phyloP scores from a whole-genome alignment of 768 basidiomycete species.

The Suillus discolor region DNA sequence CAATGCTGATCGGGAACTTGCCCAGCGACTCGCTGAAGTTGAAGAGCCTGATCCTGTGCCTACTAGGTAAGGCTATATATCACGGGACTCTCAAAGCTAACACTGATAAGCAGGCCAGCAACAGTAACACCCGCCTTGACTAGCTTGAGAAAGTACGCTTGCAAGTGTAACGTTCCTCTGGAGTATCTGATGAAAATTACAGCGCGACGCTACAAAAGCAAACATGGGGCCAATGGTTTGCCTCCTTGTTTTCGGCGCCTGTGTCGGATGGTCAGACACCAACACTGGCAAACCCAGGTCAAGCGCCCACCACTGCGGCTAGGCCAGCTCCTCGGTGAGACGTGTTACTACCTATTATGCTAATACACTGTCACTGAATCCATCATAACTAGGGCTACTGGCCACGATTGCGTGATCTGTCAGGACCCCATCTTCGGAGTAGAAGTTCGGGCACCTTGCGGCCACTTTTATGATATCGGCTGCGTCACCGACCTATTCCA shows the following conservation, averaged over 20 bases:
- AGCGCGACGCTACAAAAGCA: neutral
- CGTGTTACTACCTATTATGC: neutral
- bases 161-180: neutral
- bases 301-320: neutral
- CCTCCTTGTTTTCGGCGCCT: slow-evolving; percentile 11
- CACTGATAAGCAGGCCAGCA: neutral
- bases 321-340: slow-evolving; percentile 15
- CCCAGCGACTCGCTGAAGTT: slow-evolving; percentile 18
- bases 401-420: slow-evolving; percentile 38
- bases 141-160: neutral
- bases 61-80: neutral
- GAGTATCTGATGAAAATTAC: neutral
- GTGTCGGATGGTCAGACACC: neutral
- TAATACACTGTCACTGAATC: neutral
- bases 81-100: neutral
- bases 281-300: neutral
- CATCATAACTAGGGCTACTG: slow-evolving; percentile 17
- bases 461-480: slow-evolving; percentile 37
- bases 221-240: slow-evolving; percentile 25
- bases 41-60: slow-evolving; percentile 8
- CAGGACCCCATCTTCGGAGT: slow-evolving; percentile 31
- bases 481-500: slow-evolving; percentile 39
- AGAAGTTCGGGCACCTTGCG: slow-evolving; percentile 34
- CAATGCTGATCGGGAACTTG: slow-evolving; percentile 26
- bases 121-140: neutral